Base-by-base conservation (phyloP, 768 basidiomycete species). In the Panus rudis region DNA sequence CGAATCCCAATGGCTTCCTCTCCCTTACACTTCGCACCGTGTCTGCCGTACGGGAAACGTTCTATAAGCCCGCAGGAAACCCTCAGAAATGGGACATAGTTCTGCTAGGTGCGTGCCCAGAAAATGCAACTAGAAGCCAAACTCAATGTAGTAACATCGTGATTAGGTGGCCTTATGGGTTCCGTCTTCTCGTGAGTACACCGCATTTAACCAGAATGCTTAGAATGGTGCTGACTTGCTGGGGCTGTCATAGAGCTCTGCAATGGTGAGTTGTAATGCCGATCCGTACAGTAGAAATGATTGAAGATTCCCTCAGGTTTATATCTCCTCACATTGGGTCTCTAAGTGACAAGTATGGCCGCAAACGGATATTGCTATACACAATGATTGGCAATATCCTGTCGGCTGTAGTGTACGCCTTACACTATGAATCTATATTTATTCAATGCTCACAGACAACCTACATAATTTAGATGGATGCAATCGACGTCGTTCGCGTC, bases 361-460 rank as follows among this genome's bases (percentile, higher is more conserved):
- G 94, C 12, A 90, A 85, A 59, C 78, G 71, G 14, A 68, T 98
- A 16, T 74, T 99, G 2, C 70, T 99, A 31, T 56, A 79, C 23
- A 88, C 84, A 2, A 96, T 99, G 93, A 67, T 85, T 42, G 94
- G 94, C 19, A 99, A 99, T 60, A 79, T 98, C 11, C 61, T 90
- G 17, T 93, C 90, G n/a, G 92, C 91, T 1, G 51, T 85, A 14
- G 69, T 94, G 79, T 93, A 64, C 52, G 83, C 72, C 21, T 35
- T 30, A 30, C 28, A 10, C 28, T 10, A 30, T 30, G 28, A 16
- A 10, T 10, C 16, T 30, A 10, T 10, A 30, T 10, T 16, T 30
- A 10, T 10, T 10, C 28, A 30, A 10, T 10, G 28, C 16, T 16
- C 28, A 10, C 20, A 14, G 32, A 22, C n/a, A 26, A 25, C 38